These are phyloP conservation scores for Phialocephala sp. DNA, from an alignment of 2,329 filamentous ascomycete species.

Conservation along the genomic window DNA sequence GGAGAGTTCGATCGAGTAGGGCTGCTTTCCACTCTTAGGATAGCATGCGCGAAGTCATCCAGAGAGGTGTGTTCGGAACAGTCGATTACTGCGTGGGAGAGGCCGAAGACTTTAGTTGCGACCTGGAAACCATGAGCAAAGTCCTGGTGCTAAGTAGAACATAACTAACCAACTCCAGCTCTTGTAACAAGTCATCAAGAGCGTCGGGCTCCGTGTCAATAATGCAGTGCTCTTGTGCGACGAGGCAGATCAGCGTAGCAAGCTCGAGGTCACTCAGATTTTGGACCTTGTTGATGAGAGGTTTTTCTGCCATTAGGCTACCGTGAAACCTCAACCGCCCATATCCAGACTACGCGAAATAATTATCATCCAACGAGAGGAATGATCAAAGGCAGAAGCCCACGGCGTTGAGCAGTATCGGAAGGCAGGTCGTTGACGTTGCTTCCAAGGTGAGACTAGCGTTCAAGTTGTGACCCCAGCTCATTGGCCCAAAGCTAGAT, in stretches of 20 bases:
- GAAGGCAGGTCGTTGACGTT: slow-evolving; percentile 3
- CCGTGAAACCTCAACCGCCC: slow-evolving; percentile 26
- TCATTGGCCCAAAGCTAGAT: slow-evolving; percentile 23
- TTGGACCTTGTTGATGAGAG: slow-evolving; percentile 72
- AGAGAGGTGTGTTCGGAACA: slow-evolving; percentile 77
- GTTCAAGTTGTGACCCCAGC: slow-evolving; percentile 39
- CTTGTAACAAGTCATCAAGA: slow-evolving; percentile 72
- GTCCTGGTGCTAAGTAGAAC: neutral
- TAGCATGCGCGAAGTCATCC: slow-evolving; percentile 77
- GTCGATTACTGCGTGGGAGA: slow-evolving; percentile 72
- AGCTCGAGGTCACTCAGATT: slow-evolving; percentile 86
- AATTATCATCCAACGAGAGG: neutral
- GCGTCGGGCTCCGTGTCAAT: slow-evolving; percentile 71
- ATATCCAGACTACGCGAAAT: slow-evolving; percentile 26
- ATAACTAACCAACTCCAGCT: slow-evolving; percentile 69
- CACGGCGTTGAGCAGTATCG: neutral
- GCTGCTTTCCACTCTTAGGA: slow-evolving; percentile 48
- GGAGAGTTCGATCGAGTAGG: slow-evolving; percentile 37
- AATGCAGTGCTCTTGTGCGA: slow-evolving; percentile 85
- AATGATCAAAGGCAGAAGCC: neutral
- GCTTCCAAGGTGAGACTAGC: slow-evolving; percentile 31
- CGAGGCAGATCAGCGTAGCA: slow-evolving; percentile 80
- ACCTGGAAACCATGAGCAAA: slow-evolving; percentile 54
- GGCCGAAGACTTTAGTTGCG: slow-evolving; percentile 71
- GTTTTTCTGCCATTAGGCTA: slow-evolving; percentile 63